phyloP scores from a whole-genome alignment of 306 rosid species.

The Lotus japonicus region DNA sequence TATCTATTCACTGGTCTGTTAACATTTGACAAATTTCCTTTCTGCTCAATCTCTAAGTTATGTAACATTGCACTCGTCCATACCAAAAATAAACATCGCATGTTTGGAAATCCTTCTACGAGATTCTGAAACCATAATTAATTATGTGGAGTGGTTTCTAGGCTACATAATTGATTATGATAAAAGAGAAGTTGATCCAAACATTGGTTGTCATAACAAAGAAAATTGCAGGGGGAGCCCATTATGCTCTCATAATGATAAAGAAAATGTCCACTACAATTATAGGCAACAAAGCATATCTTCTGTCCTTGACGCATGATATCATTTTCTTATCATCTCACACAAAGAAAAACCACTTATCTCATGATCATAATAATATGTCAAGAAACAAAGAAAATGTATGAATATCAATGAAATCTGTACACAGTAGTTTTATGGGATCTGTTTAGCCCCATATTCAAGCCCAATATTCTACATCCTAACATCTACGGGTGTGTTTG shows the following conservation, averaged over 20 bases:
- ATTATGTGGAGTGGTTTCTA: too few species aligned
- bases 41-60: too few species aligned
- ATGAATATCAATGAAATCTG: constrained; percentile 30
- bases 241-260: background rate
- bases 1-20: too few species aligned
- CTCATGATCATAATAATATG: constrained; percentile 22
- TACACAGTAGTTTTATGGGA: constrained; percentile 40
- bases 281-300: constrained; percentile 18
- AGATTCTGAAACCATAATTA: too few species aligned
- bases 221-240: background rate
- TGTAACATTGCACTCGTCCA: too few species aligned
- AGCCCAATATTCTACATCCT: constrained; percentile 38
- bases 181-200: too few species aligned
- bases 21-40: too few species aligned
- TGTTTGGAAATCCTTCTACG: too few species aligned
- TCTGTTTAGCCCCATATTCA: constrained; percentile 32
- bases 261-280: constrained; percentile 1
- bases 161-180: too few species aligned
- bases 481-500: constrained; percentile 43
- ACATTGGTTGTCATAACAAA: background rate
- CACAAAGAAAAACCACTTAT: constrained; percentile 15
- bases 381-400: constrained; percentile 4
- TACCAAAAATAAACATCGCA: too few species aligned
- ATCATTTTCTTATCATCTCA: constrained; percentile 9
- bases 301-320: constrained; percentile 14